Evolutionary conservation across 1,284 basidiomycete species (phyloP), one percentile per base, ranked within the genome.

Genomic region (Neonothopanus nambi): DNA sequence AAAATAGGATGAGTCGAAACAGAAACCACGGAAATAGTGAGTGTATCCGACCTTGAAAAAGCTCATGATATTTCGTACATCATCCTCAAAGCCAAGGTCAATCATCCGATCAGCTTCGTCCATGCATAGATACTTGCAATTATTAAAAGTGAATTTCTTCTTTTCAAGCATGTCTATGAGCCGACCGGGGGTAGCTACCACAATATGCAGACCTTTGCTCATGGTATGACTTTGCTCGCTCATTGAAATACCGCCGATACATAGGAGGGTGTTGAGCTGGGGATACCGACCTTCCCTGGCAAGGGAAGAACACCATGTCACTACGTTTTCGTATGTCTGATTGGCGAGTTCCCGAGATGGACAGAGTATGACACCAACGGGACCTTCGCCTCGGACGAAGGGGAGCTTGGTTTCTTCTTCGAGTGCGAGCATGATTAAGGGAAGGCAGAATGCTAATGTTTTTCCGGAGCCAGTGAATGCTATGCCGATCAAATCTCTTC

Each of bases 41-140:
- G 23, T 12, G 28, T 17, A 12, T 64, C 79, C 46, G 56, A 91
- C 92, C 76, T 91, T 95, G 80, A 98, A 98, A 70, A 93, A 98
- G 61, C 90, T 94, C 93, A 99, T 98, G 64, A 99, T 97, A 65
- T 95, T 96, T 54, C 96, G 81, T 24, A 99, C 95, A 64, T 99
- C 96, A 54, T 99, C 97, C 70, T 99, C 97, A 64, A 99, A 99
- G 0, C 96, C 97, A 70, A 98, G 81, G 66, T 99, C 97, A 59
- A 99, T 96, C 97, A 99, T 99, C 48, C 97, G 80, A 72, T 99
- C 97, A 0, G 97, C 97, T 73, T 99, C 97, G 72, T 99, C 97
- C 85, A 99, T 93, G 67, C 95, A 98, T 4, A 99, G 75, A 69
- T 89, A 98, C 72, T 91, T 93, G 84, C 93, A 95, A 61, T 89